Percentiles rank a stretch among this genome's conserved stretches.
These are phyloP conservation scores for Metarhizium anisopliae DNA, from an alignment of 2,329 filamentous ascomycete species.

Conservation along the genomic window DNA sequence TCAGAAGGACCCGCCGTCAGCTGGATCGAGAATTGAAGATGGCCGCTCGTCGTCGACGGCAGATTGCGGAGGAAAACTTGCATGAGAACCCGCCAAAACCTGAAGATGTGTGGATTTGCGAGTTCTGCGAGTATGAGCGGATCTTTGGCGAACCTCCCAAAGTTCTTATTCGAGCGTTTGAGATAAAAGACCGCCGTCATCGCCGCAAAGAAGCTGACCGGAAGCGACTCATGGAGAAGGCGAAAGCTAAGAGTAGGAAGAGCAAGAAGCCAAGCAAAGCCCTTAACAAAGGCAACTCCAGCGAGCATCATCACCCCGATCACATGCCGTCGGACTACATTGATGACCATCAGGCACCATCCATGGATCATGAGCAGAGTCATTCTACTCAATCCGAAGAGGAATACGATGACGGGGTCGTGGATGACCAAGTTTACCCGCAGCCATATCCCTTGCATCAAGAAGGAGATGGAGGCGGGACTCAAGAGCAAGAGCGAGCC, in stretches of 20 bases:
- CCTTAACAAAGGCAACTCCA: constrained; percentile 17
- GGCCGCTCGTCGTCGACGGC: constrained; percentile 69
- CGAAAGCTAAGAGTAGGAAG: constrained; percentile 87
- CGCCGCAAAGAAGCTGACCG: constrained; percentile 82
- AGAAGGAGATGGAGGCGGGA: constrained; percentile 8
- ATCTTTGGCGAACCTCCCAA: constrained; percentile 85
- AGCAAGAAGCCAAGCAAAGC: constrained; percentile 70
- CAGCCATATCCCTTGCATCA: constrained; percentile 8
- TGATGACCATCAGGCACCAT: constrained; percentile 12
- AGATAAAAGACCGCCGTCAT: constrained; percentile 84
- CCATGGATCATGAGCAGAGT: constrained; percentile 18
- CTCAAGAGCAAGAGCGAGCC: constrained; percentile 4
- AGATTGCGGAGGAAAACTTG: constrained; percentile 69
- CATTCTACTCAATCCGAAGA: constrained; percentile 31
- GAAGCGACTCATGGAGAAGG: constrained; percentile 76
- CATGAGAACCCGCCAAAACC: constrained; percentile 58
- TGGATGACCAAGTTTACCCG: constrained; percentile 17
- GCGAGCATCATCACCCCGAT: constrained; percentile 12
- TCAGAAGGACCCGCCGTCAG: constrained; percentile 54
- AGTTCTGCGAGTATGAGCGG: constrained; percentile 95
- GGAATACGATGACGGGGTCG: constrained; percentile 26
- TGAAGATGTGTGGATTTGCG: constrained; percentile 88
- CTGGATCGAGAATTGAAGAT: constrained; percentile 62
- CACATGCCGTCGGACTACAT: constrained; percentile 15
- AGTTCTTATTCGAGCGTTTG: constrained; percentile 82